These are phyloP conservation scores for Tripidium arundinaceum DNA, from an alignment of 202 grass and related monocot species.

Conservation along the genomic window DNA sequence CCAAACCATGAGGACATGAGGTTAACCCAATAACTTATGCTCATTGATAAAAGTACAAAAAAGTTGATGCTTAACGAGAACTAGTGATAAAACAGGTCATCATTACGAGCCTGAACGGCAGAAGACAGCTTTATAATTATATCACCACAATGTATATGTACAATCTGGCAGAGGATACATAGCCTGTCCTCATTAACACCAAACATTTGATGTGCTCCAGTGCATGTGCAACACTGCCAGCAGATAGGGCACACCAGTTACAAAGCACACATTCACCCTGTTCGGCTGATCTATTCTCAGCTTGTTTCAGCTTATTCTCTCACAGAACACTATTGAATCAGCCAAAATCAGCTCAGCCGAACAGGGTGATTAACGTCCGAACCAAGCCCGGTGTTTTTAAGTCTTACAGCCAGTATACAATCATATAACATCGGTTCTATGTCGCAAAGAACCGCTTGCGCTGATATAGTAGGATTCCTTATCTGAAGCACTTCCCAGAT, in stretches of 20 bases:
- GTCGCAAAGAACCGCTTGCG: conserved; percentile 29
- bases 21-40: neutral
- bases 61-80: neutral
- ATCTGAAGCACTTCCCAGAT: conserved; percentile 16
- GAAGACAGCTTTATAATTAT: conserved; percentile 6
- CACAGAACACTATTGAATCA: too few relatives aligned
- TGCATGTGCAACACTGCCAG: conserved; percentile 23
- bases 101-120: neutral
- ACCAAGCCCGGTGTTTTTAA: conserved; percentile 27
- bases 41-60: neutral
- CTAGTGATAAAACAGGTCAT: neutral
- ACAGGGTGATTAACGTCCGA: too few relatives aligned
- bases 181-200: conserved; percentile 31
- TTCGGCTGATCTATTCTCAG: too few relatives aligned
- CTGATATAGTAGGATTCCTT: neutral
- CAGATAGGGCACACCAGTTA: conserved; percentile 12
- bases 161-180: conserved; percentile 32
- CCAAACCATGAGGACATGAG: neutral
- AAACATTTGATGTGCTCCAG: conserved; percentile 23
- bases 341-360: too few relatives aligned
- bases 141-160: conserved; percentile 34
- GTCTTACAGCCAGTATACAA: conserved; percentile 34
- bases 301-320: too few relatives aligned
- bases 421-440: conserved; percentile 38
- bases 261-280: conserved; percentile 17